Base-by-base conservation (phyloP, 2,329 filamentous ascomycete species). In the Aspergillus latus region DNA sequence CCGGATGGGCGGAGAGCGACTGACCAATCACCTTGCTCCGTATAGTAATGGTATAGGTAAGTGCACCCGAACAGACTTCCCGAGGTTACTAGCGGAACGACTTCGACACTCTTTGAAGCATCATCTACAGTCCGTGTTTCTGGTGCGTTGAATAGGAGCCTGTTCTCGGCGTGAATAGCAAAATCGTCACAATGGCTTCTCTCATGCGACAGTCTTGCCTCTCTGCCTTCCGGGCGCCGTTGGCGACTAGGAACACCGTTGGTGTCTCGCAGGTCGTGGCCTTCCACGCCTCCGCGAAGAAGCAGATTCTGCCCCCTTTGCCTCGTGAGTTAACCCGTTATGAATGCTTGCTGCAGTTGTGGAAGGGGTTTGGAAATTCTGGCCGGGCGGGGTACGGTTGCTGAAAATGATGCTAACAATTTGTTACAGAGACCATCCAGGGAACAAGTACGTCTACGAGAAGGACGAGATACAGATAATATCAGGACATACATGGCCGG, bases 271-370 rank as follows among this genome's bases (percentile, higher is more conserved):
- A 86, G 74, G 81, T 87, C 67, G 88, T 92, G 64, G 87, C 89
- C 66, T 96, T 99, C 84, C 92, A 97, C 77, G 90, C 88, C 69
- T 90, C 90, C 42, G 82, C 85, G 76, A 84, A 84, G 77, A 84
- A 85, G 75, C 82, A 83, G 71, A 88, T 93, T 70, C 83, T 99
- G 56, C 91, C 93, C 58, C 87, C 92, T 54, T 84, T 89, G 64
- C 92, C 92, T 69, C 94, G 92, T 94, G 81, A 78, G 88, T 83
- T 32, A 34, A 44, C 30, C 37, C 10, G 10, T 32, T 48, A 49
- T 45, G 21, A 56, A 37, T 8, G 8, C 8, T 21, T 30, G 9
- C 29, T 34, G 10, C 13, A 39, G 40, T 5, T 49, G 26, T 30
- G 40, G 37, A 34, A 49, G 45, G 26, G 28, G 11, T 13, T 44